These are phyloP conservation scores for Citrullus colocynthis DNA, from an alignment of 306 rosid genomes.

Conservation along the genomic window DNA sequence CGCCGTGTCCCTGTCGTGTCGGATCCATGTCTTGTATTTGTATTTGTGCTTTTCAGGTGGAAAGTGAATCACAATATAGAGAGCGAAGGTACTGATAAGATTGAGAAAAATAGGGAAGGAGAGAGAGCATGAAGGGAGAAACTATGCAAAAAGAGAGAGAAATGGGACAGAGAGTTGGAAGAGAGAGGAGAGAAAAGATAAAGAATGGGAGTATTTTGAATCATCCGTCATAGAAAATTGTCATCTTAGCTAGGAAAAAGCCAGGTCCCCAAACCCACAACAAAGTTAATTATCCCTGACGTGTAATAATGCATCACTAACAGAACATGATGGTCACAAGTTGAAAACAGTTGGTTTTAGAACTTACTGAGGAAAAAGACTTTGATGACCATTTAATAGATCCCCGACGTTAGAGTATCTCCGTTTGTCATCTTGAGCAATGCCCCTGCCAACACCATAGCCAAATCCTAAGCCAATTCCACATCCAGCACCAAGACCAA, in stretches of 20 bases:
- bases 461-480: conserved; percentile 90
- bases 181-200: neutral
- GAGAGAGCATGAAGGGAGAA: neutral
- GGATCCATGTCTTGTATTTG: too few species aligned
- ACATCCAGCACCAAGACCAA: conserved; percentile 85
- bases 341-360: neutral
- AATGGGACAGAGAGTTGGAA: neutral
- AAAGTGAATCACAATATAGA: neutral
- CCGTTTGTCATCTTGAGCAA: conserved; percentile 52
- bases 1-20: too few species aligned
- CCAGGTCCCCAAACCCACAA: neutral
- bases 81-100: neutral
- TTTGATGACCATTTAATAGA: conserved; percentile 20
- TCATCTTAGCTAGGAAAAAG: neutral
- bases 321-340: neutral
- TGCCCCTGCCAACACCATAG: conserved; percentile 79
- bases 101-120: neutral
- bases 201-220: neutral
- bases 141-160: neutral
- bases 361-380: conserved; percentile 52
- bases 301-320: neutral
- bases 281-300: neutral
- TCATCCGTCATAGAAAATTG: neutral
- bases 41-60: neutral
- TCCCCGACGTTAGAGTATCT: conserved; percentile 65